phyloP scores from a whole-genome alignment of 108 stramenopile genomes.

The Bacterosira constricta region DNA sequence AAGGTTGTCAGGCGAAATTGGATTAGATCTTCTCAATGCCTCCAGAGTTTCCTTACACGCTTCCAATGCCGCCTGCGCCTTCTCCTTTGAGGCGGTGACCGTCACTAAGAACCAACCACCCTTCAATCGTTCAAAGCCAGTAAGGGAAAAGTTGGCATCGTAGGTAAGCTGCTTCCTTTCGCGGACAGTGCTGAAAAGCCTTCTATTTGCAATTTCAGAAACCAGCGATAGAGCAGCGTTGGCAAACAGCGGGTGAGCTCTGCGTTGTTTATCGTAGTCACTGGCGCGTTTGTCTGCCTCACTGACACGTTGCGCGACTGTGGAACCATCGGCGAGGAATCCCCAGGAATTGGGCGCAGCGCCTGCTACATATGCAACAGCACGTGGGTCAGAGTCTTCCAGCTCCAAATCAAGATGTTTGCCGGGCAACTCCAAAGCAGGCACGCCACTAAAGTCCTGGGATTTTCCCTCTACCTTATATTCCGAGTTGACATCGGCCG shows the following conservation, averaged over 20 bases:
- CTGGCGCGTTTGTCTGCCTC: slow-evolving; percentile 70
- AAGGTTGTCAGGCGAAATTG: slow-evolving; percentile 91
- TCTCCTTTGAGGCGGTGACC: slow-evolving; percentile 95
- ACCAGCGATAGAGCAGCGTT: slow-evolving; percentile 84
- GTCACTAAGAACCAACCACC: slow-evolving; percentile 97
- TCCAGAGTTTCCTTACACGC: slow-evolving; percentile 94
- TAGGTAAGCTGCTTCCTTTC: slow-evolving; percentile 96
- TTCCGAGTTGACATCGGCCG: slow-evolving; percentile 76
- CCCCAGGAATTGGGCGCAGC: slow-evolving; percentile 94
- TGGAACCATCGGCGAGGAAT: slow-evolving; percentile 81
- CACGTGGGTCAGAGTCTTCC: slow-evolving; percentile 94
- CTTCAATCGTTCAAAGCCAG: slow-evolving; percentile 87
- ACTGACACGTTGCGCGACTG: slow-evolving; percentile 67
- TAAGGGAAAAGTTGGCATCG: slow-evolving; percentile 96
- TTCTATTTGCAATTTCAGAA: slow-evolving; percentile 89
- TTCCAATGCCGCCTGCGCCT: slow-evolving; percentile 90
- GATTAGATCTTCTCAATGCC: slow-evolving; percentile 65
- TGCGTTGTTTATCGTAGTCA: slow-evolving; percentile 82
- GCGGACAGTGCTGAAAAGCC: slow-evolving; percentile 93
- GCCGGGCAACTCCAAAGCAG: slow-evolving; percentile 62
- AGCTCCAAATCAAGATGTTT: slow-evolving; percentile 89
- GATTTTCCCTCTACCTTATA: slow-evolving; percentile 19
- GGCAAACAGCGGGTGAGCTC: slow-evolving; percentile 90
- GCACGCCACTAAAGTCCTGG: slow-evolving; percentile 62
- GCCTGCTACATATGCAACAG: slow-evolving; percentile 95